These are phyloP conservation scores for Pythium pyrilobum DNA, from an alignment of 352 stramenopile genomes.

Conservation along the genomic window DNA sequence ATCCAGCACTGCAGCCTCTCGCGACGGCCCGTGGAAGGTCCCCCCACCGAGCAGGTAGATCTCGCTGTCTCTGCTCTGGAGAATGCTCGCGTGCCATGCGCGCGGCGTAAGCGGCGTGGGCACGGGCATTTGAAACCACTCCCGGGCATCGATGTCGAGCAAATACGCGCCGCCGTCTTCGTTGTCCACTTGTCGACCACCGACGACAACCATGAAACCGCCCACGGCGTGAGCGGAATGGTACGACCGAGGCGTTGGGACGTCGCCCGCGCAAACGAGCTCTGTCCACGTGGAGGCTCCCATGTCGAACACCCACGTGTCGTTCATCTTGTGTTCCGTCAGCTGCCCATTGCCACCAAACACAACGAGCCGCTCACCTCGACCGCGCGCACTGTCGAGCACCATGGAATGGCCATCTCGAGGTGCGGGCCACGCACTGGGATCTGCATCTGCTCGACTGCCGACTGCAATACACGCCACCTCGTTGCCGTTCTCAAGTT, in stretches of 20 bases:
- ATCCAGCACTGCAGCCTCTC: conserved; percentile 46
- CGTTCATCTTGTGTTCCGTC: conserved; percentile 64
- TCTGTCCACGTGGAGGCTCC: conserved; percentile 27
- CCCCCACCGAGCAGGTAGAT: conserved; percentile 57
- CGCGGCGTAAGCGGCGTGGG: conserved; percentile 31
- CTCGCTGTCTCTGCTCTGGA: conserved; percentile 20
- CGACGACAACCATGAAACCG: conserved; percentile 53
- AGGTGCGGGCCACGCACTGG: conserved; percentile 27
- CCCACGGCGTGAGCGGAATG: conserved; percentile 52
- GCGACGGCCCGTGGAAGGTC: conserved; percentile 50
- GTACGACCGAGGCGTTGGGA: conserved; percentile 53
- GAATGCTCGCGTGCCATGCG: conserved; percentile 64
- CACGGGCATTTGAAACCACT: conserved; percentile 47
- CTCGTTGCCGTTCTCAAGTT: not conserved
- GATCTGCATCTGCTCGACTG: not conserved
- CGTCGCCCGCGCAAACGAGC: conserved; percentile 33
- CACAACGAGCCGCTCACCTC: conserved; percentile 26
- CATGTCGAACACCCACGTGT: conserved; percentile 62
- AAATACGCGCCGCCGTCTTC: conserved; percentile 49
- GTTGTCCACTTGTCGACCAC: conserved; percentile 38
- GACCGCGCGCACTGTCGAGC: not conserved
- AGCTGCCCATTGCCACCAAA: conserved; percentile 72
- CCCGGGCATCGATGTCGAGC: conserved; percentile 33
- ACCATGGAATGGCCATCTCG: conserved; percentile 67
- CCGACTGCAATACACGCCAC: not conserved